phyloP scores from a whole-genome alignment of 257 asterid genomes.

The Capsicum chinense region DNA sequence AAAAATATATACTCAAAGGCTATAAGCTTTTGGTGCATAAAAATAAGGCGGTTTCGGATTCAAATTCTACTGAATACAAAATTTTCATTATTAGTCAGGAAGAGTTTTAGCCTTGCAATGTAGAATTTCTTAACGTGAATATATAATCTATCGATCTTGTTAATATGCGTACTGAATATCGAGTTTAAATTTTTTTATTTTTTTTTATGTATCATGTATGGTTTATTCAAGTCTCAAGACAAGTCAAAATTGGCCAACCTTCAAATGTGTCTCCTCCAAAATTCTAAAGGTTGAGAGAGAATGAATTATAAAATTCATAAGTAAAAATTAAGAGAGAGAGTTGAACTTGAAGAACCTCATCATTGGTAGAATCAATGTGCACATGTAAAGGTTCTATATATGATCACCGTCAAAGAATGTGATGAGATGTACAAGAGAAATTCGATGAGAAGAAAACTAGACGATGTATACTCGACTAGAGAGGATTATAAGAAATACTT shows the following conservation, averaged over 20 bases:
- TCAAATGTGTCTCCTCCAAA: slow-evolving; percentile 45
- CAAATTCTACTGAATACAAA: not conserved
- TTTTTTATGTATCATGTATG: slow-evolving; percentile 4
- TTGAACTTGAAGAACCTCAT: not conserved
- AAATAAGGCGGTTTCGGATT: not conserved
- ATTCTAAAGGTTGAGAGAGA: slow-evolving; percentile 26
- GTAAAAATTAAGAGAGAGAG: not conserved
- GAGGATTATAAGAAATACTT: not conserved
- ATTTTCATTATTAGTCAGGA: too few species aligned
- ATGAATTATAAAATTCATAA: not conserved
- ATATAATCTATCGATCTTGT: too few species aligned
- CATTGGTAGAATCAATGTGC: slow-evolving; percentile 30
- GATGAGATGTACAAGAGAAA: too few species aligned
- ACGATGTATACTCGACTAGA: too few species aligned
- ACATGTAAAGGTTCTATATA: too few species aligned
- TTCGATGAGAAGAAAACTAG: too few species aligned
- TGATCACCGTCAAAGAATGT: too few species aligned
- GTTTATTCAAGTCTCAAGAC: slow-evolving; percentile 30
- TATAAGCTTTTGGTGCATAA: slow-evolving; percentile 25
- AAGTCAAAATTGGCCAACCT: slow-evolving; percentile 62
- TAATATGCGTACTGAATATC: too few species aligned
- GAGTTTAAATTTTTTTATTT: not conserved
- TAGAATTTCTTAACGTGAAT: too few species aligned
- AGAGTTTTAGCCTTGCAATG: too few species aligned
- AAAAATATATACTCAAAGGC: slow-evolving; percentile 9